Conservation (phyloP, 805 yeast genomes). For the Kodamaea lidongshanica region DNA sequence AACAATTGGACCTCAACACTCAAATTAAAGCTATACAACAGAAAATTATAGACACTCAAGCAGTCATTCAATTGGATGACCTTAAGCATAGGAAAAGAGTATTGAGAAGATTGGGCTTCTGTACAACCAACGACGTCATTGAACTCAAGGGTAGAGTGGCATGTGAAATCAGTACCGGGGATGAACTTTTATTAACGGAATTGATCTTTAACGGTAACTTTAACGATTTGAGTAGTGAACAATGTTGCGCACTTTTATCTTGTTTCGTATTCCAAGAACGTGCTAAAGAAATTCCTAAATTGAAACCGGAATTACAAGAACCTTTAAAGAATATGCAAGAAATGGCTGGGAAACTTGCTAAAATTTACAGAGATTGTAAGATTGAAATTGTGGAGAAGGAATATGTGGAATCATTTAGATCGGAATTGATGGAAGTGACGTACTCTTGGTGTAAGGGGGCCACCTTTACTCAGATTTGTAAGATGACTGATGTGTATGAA, state of each 20-base stretch:
- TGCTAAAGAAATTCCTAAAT: constrained; percentile 78
- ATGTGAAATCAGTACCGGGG: constrained; percentile 91
- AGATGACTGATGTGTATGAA: constrained; percentile 98
- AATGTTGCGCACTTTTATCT: constrained; percentile 84
- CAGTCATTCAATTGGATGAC: constrained; percentile 91
- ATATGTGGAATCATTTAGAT: constrained; percentile 84
- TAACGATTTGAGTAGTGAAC: constrained; percentile 80
- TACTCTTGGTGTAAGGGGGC: constrained; percentile 97
- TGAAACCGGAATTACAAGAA: constrained; percentile 86
- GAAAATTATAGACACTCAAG: constrained; percentile 75
- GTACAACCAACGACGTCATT: constrained; percentile 80
- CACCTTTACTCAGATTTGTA: constrained; percentile 91
- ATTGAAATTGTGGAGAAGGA: constrained; percentile 87
- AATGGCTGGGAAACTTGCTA: constrained; percentile 87
- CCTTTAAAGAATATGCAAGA: constrained; percentile 85
- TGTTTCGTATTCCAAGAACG: constrained; percentile 97
- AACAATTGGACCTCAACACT: constrained; percentile 55
- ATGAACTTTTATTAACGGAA: constrained; percentile 80
- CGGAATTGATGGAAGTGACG: constrained; percentile 95
- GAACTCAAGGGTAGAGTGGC: constrained; percentile 97
- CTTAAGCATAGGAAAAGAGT: constrained; percentile 90
- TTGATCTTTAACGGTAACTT: constrained; percentile 93
- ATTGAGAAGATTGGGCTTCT: constrained; percentile 83
- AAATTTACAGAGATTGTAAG: constrained; percentile 82
- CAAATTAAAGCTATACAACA: constrained; percentile 55